phyloP scores from a whole-genome alignment of 2,329 filamentous ascomycete genomes.

The Cladosporium austrohemisphaericum region DNA sequence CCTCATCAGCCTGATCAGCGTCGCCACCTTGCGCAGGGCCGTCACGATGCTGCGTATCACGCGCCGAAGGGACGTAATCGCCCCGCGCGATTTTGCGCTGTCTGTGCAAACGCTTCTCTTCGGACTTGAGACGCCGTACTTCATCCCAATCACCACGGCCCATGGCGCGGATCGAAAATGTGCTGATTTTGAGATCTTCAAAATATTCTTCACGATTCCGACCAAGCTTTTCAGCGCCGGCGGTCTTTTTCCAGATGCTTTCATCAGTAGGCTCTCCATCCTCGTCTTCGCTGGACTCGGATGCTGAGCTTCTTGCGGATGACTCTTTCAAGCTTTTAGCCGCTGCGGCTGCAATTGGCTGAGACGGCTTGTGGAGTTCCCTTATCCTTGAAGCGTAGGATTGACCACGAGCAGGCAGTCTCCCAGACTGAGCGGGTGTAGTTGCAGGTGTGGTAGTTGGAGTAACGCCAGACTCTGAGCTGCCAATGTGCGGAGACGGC shows the following conservation, averaged over 20 bases:
- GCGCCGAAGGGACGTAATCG: neutral
- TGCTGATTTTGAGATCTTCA: constrained; percentile 6
- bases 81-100: constrained; percentile 3
- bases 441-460: neutral
- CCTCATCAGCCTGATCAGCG: constrained; percentile 7
- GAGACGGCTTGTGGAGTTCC: constrained; percentile 1
- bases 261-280: constrained; percentile 8
- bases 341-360: neutral
- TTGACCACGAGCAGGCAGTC: neutral
- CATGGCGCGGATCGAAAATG: constrained; percentile 1
- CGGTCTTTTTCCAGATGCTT: neutral
- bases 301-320: no score
- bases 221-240: neutral
- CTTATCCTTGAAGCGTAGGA: constrained; percentile 11
- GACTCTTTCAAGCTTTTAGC: neutral
- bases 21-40: constrained; percentile 8
- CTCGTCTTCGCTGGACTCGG: no score
- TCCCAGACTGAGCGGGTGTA: constrained; percentile 1
- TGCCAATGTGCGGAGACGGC: constrained; percentile 7
- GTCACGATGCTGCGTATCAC: constrained; percentile 6
- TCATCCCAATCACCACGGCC: constrained; percentile 8
- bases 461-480: neutral
- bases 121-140: constrained; percentile 2
- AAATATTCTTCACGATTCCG: constrained; percentile 6
- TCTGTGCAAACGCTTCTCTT: constrained; percentile 3